Percentiles rank a stretch among this genome's conserved stretches.
Evolutionary conservation across 768 basidiomycete genomes (phyloP).

Genomic region (Tulasnella sp.): DNA sequence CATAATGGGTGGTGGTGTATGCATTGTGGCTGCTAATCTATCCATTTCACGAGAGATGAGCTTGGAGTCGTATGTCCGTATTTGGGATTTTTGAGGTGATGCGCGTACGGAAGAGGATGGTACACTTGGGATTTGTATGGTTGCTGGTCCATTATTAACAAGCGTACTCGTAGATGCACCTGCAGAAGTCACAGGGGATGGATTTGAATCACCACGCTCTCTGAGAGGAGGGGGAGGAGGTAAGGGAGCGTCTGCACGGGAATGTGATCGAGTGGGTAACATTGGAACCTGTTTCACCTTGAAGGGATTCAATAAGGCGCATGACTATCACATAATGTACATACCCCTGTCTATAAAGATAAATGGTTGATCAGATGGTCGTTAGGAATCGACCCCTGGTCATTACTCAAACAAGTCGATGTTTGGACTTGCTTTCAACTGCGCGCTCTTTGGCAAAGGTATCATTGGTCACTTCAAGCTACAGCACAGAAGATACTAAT

Average conservation of each 20-base stretch:
- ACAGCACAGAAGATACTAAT: too few relatives aligned
- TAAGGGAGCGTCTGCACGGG: conserved; percentile 11
- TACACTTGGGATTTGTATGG: conserved; percentile 17
- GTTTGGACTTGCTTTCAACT: too few relatives aligned
- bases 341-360: too few relatives aligned
- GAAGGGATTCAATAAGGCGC: too few relatives aligned
- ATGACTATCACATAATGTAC: too few relatives aligned
- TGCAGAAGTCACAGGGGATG: background rate
- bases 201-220: background rate
- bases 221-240: conserved; percentile 12
- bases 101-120: conserved; percentile 1
- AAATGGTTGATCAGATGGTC: too few relatives aligned
- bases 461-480: too few relatives aligned
- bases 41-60: conserved; percentile 78
- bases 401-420: too few relatives aligned
- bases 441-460: too few relatives aligned
- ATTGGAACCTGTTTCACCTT: too few relatives aligned
- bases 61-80: conserved; percentile 65
- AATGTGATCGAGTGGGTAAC: conserved; percentile 4
- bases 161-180: background rate
- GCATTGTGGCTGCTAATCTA: conserved; percentile 51
- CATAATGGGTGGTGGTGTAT: conserved; percentile 20
- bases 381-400: too few relatives aligned
- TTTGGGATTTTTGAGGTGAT: conserved; percentile 34
- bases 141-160: conserved; percentile 23